Evolutionary conservation across 2,329 filamentous ascomycete genomes (phyloP).

Genomic region (Pseudogymnoascus destructans): DNA sequence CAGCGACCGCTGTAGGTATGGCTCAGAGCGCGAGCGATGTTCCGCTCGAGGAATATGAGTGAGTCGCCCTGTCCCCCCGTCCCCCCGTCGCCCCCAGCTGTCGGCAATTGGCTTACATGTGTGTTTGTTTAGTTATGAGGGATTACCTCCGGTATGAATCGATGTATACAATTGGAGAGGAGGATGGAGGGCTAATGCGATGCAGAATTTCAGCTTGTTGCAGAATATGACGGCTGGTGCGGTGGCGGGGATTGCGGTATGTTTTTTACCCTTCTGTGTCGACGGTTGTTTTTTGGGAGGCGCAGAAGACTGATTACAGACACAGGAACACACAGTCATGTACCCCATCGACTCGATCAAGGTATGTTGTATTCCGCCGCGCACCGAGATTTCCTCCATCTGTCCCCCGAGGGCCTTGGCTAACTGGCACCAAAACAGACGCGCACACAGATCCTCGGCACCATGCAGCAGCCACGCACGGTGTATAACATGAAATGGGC

Average conservation of each 20-base stretch:
- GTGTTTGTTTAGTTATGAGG: slow-evolving; percentile 5
- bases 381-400: neutral
- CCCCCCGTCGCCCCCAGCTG: neutral
- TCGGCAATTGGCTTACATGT: neutral
- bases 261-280: slow-evolving; percentile 27
- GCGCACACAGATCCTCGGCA: slow-evolving; percentile 92
- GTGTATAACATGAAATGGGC: slow-evolving; percentile 2
- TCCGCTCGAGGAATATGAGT: slow-evolving; percentile 5
- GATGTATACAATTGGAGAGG: neutral
- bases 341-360: slow-evolving; percentile 97
- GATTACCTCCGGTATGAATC: neutral
- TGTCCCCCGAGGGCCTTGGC: neutral
- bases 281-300: slow-evolving; percentile 14
- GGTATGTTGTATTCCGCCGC: slow-evolving; percentile 45
- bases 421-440: slow-evolving; percentile 45
- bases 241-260: slow-evolving; percentile 89
- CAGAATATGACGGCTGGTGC: slow-evolving; percentile 95
- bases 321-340: slow-evolving; percentile 94
- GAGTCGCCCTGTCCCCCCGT: neutral
- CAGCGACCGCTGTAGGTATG: slow-evolving; percentile 6
- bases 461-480: slow-evolving; percentile 29
- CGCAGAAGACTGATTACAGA: slow-evolving; percentile 17
- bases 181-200: neutral
- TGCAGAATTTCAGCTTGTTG: slow-evolving; percentile 67
- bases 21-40: neutral